These are phyloP conservation scores for Neofusicoccum umdonicola DNA, from an alignment of 2,329 filamentous ascomycete genomes.

Conservation along the genomic window DNA sequence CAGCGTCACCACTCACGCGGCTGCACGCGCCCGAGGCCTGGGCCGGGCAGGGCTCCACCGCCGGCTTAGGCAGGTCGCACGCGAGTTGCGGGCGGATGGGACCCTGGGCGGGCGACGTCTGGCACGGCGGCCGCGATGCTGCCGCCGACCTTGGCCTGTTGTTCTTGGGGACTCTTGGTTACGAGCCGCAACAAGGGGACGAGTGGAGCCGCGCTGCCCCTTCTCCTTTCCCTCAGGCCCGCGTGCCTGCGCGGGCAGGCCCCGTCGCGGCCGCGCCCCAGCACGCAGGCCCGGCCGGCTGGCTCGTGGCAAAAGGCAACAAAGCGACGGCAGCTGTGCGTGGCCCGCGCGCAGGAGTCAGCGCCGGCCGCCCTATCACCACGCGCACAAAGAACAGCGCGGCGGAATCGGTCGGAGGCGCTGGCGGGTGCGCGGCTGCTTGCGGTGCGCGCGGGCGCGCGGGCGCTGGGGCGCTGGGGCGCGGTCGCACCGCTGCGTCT, in stretches of 20 bases:
- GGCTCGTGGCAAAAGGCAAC: slow-evolving; percentile 12
- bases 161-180: slow-evolving; percentile 1
- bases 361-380: slow-evolving; percentile 8
- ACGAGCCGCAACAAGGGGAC: neutral
- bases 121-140: neutral
- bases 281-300: neutral
- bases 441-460: neutral
- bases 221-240: slow-evolving; percentile 5
- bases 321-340: neutral
- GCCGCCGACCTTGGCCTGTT: neutral
- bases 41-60: neutral
- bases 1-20: slow-evolving; percentile 3
- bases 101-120: neutral
- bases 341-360: slow-evolving; percentile 6
- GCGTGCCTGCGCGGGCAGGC: neutral
- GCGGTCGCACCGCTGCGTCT: neutral
- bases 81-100: neutral
- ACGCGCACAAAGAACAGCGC: neutral
- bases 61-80: neutral
- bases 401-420: neutral
- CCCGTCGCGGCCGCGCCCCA: neutral
- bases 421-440: slow-evolving; percentile 2
- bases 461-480: neutral
- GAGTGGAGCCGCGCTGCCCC: slow-evolving; percentile 6
- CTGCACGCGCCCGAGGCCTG: neutral